Evolutionary conservation across 1,284 basidiomycete species (phyloP).

Genomic region (Stygiomarasmius scandens): DNA sequence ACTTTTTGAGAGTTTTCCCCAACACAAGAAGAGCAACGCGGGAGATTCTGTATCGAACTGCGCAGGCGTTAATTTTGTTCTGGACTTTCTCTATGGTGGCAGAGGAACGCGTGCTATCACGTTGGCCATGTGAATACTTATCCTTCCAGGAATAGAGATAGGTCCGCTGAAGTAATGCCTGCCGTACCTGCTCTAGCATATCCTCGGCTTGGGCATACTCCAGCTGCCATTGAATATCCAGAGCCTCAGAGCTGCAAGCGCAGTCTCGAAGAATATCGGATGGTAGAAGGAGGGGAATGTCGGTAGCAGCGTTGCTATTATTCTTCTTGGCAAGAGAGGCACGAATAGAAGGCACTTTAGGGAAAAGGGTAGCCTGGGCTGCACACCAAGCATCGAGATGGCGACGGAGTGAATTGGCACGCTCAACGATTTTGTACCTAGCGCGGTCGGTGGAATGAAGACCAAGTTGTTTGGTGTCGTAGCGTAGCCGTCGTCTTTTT

Average conservation of each 20-base stretch:
- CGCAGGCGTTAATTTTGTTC: neutral
- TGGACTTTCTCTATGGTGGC: neutral
- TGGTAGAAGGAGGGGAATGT: slow-evolving; percentile 1
- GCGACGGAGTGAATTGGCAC: neutral
- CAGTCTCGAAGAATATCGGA: neutral
- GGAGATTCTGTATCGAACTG: neutral
- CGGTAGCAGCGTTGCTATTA: no score
- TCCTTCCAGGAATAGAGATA: neutral
- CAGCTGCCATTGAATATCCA: neutral
- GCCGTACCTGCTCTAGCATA: neutral
- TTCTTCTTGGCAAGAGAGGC: no score
- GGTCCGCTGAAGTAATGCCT: neutral
- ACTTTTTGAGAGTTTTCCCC: neutral
- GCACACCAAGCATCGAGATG: neutral
- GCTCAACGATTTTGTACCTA: neutral
- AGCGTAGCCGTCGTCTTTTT: neutral
- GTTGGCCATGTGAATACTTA: neutral
- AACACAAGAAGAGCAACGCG: neutral
- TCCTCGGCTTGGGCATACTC: neutral
- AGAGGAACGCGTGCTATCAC: neutral
- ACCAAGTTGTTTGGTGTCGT: no score
- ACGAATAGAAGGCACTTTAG: no score
- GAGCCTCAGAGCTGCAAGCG: neutral
- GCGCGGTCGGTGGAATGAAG: neutral
- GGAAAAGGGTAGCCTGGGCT: neutral